Base-by-base conservation (phyloP, 2,329 filamentous ascomycete species). In the Monilinia polystroma region DNA sequence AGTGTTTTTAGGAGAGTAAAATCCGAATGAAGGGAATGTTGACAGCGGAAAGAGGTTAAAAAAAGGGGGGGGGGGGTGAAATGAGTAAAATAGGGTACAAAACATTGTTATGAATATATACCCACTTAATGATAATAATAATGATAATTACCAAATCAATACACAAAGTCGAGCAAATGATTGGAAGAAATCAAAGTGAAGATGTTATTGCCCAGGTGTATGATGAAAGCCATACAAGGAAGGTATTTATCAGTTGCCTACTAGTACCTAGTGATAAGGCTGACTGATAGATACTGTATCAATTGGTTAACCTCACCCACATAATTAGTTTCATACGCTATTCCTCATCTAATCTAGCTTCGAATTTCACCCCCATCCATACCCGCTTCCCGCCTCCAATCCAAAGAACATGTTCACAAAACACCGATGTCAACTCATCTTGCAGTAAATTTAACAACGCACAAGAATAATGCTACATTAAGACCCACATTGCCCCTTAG, bases 1-100 rank as follows among this genome's bases (percentile, higher is more conserved):
- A 67, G 35, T 57, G 32, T 67, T 4, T 67, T 64, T 32, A 59
- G 54, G 26, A 66, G 54, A 38, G 29, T 62, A n/a, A 68, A 58
- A 63, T 20, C 12, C 8, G 58, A 60, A 38, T 51, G 45, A 51
- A 18, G 47, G 20, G 3, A 12, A 23, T 10, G 8, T n/a, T 49
- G 7, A 49, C 20, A 49, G 20, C 6, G n/a, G 29, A n/a, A 35
- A 38, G 29, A 41, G 4, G 7, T 26, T 38, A 38, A 16, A 49
- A n/a, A 18, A 4, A 10, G 8, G 29, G 20, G 23, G 8, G 29
- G 20, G 23, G 20, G 26, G 12, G 11, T 16, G 11, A 35, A 35
- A 49, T 29, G 38, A 58, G 55, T 29, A 7, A 47, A 20, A 47
- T 47, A 47, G 41, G 16, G 41, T 16, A 43, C 12, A 43, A 43